phyloP scores from a whole-genome alignment of 2,329 filamentous ascomycete genomes.

The Calonectria crousiana region DNA sequence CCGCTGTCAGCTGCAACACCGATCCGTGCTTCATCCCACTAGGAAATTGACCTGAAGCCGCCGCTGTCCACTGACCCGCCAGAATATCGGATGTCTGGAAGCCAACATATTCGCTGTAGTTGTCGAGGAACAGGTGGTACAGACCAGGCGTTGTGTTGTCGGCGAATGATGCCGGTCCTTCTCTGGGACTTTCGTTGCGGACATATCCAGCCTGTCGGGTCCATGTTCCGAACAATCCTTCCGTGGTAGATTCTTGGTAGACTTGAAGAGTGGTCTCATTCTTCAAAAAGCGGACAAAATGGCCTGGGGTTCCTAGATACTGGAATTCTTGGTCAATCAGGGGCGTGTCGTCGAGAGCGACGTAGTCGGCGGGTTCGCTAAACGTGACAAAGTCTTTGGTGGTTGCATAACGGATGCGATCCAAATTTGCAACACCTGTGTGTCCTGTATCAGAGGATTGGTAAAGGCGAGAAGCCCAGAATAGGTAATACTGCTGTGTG shows the following conservation, averaged over 20 bases:
- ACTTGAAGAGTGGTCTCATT: slow-evolving; percentile 62
- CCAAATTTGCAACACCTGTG: slow-evolving; percentile 54
- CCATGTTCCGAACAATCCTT: slow-evolving; percentile 63
- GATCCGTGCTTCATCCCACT: slow-evolving; percentile 61
- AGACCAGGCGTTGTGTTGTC: slow-evolving; percentile 50
- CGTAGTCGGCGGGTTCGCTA: slow-evolving; percentile 57
- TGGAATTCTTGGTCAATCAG: slow-evolving; percentile 65
- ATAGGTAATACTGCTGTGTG: slow-evolving; percentile 57
- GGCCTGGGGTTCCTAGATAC: slow-evolving; percentile 52
- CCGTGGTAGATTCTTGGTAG: slow-evolving; percentile 58
- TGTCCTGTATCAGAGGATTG: slow-evolving; percentile 56
- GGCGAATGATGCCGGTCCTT: slow-evolving; percentile 54
- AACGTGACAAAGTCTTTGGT: slow-evolving; percentile 65
- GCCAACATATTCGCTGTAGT: slow-evolving; percentile 58
- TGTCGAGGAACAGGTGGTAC: slow-evolving; percentile 59
- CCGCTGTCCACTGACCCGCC: slow-evolving; percentile 44
- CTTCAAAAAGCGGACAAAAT: slow-evolving; percentile 63
- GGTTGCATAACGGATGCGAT: slow-evolving; percentile 62
- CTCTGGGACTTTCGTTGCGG: slow-evolving; percentile 44
- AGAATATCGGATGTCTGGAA: slow-evolving; percentile 57
- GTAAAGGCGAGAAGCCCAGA: slow-evolving; percentile 62
- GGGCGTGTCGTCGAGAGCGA: slow-evolving; percentile 53
- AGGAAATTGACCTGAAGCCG: slow-evolving; percentile 54
- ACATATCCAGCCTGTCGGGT: slow-evolving; percentile 53
- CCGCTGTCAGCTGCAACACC: slow-evolving; percentile 57